Conservation (phyloP, 306 rosid genomes). For the Boehmeria nivea region DNA sequence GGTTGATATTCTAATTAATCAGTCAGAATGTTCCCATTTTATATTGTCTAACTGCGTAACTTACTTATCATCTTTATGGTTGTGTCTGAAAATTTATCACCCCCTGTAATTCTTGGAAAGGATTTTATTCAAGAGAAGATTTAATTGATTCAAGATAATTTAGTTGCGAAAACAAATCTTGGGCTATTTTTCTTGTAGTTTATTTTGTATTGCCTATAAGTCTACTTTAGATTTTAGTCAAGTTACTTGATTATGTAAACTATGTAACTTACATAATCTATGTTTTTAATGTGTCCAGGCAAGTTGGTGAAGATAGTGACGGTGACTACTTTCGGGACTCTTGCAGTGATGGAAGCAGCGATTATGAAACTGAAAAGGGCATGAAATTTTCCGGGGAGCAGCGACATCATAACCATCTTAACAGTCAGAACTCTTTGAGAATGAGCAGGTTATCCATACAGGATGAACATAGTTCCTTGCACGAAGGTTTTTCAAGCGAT, state of each 20-base stretch:
- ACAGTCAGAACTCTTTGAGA: slow-evolving; percentile 24
- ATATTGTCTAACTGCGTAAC: too few relatives aligned
- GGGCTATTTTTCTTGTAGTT: too few relatives aligned
- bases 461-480: slow-evolving; percentile 31
- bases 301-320: slow-evolving; percentile 52
- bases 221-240: too few relatives aligned
- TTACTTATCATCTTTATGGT: too few relatives aligned
- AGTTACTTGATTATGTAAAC: too few relatives aligned
- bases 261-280: too few relatives aligned
- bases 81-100: too few relatives aligned
- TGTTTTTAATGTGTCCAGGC: slow-evolving; percentile 34
- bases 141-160: not conserved
- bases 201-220: too few relatives aligned
- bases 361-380: slow-evolving; percentile 49
- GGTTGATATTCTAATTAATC: too few relatives aligned
- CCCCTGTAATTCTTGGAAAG: not conserved
- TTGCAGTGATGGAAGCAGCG: slow-evolving; percentile 83
- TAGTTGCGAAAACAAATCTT: too few relatives aligned
- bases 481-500: slow-evolving; percentile 63
- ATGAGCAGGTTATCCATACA: slow-evolving; percentile 40
- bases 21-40: too few relatives aligned
- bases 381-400: slow-evolving; percentile 27
- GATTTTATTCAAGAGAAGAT: not conserved
- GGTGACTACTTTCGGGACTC: slow-evolving; percentile 57
- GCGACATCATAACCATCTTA: slow-evolving; percentile 18